Percentiles rank a stretch among this genome's conserved stretches.
These are phyloP conservation scores for Quambalaria eucalypti DNA, from an alignment of 1,284 basidiomycete species.

Conservation along the genomic window DNA sequence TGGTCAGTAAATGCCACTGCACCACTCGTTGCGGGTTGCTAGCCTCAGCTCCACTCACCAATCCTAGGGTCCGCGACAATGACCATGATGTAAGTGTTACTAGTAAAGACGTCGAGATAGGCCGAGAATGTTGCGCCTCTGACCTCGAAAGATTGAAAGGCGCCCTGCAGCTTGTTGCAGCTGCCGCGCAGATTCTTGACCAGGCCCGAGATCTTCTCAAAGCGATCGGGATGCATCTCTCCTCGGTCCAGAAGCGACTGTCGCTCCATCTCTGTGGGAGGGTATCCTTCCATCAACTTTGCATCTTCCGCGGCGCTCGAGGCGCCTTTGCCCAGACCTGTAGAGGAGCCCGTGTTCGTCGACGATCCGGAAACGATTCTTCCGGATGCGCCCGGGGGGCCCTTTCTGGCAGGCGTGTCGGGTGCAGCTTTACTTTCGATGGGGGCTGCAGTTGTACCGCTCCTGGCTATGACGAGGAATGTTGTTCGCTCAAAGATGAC, in stretches of 20 bases:
- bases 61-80: slow-evolving; percentile 78
- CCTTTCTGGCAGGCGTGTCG: background rate
- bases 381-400: background rate
- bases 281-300: slow-evolving; percentile 19
- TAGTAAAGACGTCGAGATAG: slow-evolving; percentile 86
- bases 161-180: slow-evolving; percentile 21
- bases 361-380: too few relatives aligned
- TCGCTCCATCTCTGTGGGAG: background rate
- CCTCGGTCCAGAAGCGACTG: slow-evolving; percentile 48
- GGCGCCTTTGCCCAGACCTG: background rate
- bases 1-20: background rate
- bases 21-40: background rate
- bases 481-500: slow-evolving; percentile 94
- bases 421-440: background rate
- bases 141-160: slow-evolving; percentile 44
- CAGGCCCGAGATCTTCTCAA: slow-evolving; percentile 89
- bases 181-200: slow-evolving; percentile 62
- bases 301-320: slow-evolving; percentile 4
- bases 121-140: slow-evolving; percentile 60
- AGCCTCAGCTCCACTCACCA: slow-evolving; percentile 52
- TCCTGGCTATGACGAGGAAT: slow-evolving; percentile 79
- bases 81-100: slow-evolving; percentile 86
- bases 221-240: slow-evolving; percentile 66
- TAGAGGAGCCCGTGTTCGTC: background rate
- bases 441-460: background rate